Evolutionary conservation across 2,329 filamentous ascomycete genomes (phyloP), one percentile per base, ranked within the genome.

Genomic region (Fusarium sp.): DNA sequence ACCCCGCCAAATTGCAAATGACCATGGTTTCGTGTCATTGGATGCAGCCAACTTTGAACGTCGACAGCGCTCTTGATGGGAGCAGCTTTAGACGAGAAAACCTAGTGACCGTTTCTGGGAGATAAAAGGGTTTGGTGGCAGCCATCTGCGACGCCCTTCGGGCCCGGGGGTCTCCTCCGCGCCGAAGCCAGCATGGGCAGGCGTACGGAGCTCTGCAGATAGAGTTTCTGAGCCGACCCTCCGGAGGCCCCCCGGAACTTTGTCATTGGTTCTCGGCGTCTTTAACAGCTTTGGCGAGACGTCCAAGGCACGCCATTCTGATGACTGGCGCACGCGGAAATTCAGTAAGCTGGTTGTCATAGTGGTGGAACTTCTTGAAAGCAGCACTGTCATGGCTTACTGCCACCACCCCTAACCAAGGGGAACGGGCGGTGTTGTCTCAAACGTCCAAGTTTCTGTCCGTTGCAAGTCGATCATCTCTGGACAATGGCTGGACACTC

Each of bases 161-260:
- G 70, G 54, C 52, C 62, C 62, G 59, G 73, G 67, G 60, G 35
- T 45, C n/a, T 61, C 33, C 60, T 74, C 75, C 75, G 66, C 68
- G 56, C 56, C 57, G 60, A 63, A 72, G 52, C 56, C 35, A 56
- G 47, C 65, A 31, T 59, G 42, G 52, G 47, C 25, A 68, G 67
- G 58, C 66, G 50, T 27, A 52, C 25, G 47, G 47, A 29, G 47
- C 47, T 52, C 25, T 52, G 16, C 45, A 66, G 52, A 70, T 74
- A 74, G 69, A 76, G 57, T 74, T 68, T 61, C 38, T n/a, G 61
- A 40, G 31, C 58, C 57, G 59, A 45, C 50, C 45, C 29, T 54
- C 42, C 69, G 72, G 72, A 75, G 54, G 38, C 22, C 22, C 42
- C 42, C 72, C 72, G 72, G 56, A 73, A 50, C 25, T 40, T 31